Conservation (phyloP, 768 basidiomycete genomes). For the Podaxis rugospora region DNA sequence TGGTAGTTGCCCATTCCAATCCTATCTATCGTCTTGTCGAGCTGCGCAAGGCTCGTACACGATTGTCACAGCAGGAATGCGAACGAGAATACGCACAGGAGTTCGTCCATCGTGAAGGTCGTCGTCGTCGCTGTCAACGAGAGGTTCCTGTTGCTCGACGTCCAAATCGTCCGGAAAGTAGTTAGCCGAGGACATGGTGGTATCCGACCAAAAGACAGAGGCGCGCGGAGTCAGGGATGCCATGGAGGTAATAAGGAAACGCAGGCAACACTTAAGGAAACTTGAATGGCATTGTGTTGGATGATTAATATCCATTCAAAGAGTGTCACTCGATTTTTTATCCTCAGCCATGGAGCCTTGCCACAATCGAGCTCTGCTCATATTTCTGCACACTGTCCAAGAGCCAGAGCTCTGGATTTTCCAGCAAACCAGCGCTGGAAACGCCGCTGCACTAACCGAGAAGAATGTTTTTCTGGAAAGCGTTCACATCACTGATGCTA, state of each 20-base stretch:
- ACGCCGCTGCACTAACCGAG: neutral
- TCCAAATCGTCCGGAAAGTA: constrained; percentile 37
- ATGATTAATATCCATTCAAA: neutral
- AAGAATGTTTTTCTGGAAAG: neutral
- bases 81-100: constrained; percentile 28
- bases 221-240: constrained; percentile 15
- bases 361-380: neutral
- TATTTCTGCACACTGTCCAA: neutral
- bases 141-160: constrained; percentile 29
- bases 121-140: constrained; percentile 23
- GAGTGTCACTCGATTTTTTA: neutral
- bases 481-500: neutral
- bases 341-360: neutral
- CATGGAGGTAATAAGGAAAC: neutral
- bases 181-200: constrained; percentile 24
- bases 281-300: neutral
- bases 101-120: constrained; percentile 40
- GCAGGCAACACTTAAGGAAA: neutral
- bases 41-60: constrained; percentile 20
- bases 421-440: neutral
- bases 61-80: constrained; percentile 1
- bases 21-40: constrained; percentile 85
- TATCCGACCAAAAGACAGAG: constrained; percentile 10
- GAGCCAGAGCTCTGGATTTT: neutral
- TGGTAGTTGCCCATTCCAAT: constrained; percentile 93